phyloP scores from a whole-genome alignment of 192 early-diverging fungal genomes.

The Coemansia sp. region DNA sequence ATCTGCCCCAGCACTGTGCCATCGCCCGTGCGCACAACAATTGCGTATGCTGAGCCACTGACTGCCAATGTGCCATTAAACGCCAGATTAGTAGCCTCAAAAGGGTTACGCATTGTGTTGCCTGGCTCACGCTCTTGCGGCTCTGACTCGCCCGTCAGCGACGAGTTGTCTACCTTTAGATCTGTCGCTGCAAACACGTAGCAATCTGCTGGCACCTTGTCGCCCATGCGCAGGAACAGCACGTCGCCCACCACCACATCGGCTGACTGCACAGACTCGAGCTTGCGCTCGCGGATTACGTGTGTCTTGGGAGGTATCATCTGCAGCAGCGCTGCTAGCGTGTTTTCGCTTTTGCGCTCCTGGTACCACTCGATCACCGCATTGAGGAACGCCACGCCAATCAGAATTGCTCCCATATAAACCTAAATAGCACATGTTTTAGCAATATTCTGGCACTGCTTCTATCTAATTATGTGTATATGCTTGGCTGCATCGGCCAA shows the following conservation, averaged over 20 bases:
- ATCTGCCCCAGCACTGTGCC: constrained; percentile 95
- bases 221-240: constrained; percentile 85
- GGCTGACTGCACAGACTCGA: constrained; percentile 64
- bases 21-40: constrained; percentile 93
- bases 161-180: constrained; percentile 97
- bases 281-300: constrained; percentile 74
- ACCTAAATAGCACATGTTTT: constrained; percentile 47
- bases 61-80: constrained; percentile 89
- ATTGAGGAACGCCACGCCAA: constrained; percentile 87
- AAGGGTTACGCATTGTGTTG: constrained; percentile 76
- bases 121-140: constrained; percentile 75
- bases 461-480: neutral
- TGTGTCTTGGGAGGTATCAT: constrained; percentile 86
- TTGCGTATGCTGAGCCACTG: constrained; percentile 84
- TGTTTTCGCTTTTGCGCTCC: constrained; percentile 82
- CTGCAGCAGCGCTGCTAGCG: constrained; percentile 88
- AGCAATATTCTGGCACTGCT: neutral
- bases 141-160: constrained; percentile 93
- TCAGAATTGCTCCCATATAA: constrained; percentile 87
- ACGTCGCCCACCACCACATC: constrained; percentile 86
- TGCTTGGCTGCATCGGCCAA: constrained; percentile 1
- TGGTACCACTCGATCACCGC: constrained; percentile 93
- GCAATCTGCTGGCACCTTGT: constrained; percentile 94
- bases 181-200: constrained; percentile 76
- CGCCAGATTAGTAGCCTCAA: constrained; percentile 89